Conservation (phyloP, 495 filamentous ascomycete species). For the Neurospora sp. region DNA sequence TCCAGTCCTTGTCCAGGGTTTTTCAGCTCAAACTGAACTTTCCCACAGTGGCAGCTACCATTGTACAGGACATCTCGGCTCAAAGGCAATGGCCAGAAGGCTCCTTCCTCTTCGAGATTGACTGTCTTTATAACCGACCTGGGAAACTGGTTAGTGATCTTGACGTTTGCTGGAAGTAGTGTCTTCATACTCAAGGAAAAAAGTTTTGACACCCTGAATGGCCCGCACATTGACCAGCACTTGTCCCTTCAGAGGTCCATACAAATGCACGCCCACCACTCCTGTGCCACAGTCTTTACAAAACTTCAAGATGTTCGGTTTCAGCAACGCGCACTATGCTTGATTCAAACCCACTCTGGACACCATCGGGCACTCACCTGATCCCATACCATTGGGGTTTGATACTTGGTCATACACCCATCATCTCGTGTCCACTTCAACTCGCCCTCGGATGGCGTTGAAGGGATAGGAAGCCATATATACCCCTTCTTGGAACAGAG, state of each 20-base stretch:
- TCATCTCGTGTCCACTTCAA: conserved; percentile 2
- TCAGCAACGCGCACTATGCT: neutral
- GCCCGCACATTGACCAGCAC: conserved; percentile 10
- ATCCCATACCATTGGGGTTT: neutral
- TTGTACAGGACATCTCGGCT: neutral
- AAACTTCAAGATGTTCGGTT: conserved; percentile 4
- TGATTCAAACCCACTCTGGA: neutral
- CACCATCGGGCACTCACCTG: neutral
- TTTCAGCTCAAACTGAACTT: conserved; percentile 4
- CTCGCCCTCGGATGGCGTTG: neutral
- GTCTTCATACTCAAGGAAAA: conserved; percentile 5
- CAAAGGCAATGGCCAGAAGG: neutral
- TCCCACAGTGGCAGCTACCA: conserved; percentile 13
- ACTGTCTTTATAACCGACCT: neutral
- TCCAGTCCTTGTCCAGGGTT: neutral
- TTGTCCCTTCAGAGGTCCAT: conserved; percentile 3
- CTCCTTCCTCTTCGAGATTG: neutral
- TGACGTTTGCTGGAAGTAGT: neutral
- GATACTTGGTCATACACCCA: conserved; percentile 1
- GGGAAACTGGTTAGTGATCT: neutral
- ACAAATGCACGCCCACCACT: conserved; percentile 5
- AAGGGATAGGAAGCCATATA: conserved; percentile 2
- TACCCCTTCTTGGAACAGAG: conserved; percentile 18
- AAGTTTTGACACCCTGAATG: conserved; percentile 7
- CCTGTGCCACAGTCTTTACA: conserved; percentile 11